Evolutionary conservation across 1,284 basidiomycete species (phyloP), one percentile per base, ranked within the genome.

Genomic region (Phenoliferia sp.): DNA sequence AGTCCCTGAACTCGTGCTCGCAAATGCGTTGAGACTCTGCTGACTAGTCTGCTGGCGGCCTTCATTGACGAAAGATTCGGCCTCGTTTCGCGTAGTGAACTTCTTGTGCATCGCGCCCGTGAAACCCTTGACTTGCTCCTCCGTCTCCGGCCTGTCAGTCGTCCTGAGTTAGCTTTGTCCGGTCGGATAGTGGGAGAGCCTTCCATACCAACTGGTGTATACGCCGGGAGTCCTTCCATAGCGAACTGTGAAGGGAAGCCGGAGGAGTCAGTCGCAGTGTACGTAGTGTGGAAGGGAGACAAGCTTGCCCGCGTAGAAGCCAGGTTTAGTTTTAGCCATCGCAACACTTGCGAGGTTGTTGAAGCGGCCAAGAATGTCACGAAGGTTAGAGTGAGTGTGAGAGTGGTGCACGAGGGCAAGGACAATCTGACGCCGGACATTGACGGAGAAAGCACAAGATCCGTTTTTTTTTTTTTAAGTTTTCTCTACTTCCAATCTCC

Each of bases 71-170:
- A 75, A 78, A 3, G 64, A 73, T 57, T 82, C 78, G 0, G 90
- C 90, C 22, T 86, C 85, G 2, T 76, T 76, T 17, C 77, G 73
- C 9, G 79, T 84, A 9, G 68, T 56, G 73, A 92, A 87, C 73
- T 87, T 89, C 77, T 89, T 86, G 79, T 83, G 87, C n/a, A 77
- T 78, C 4, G 88, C 83, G 17, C 82, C 83, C 0, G 79, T 34
- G 75, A 84, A 89, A 22, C 85, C 85, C 56, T 84, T 83, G 36
- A 85, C 81, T 73, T 88, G 87, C 0, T 76, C 76, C 70, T 86
- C 79, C 73, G 86, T 87, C 16, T 88, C 86, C 6, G 36, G 15
- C 78, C 78, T 59, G 61, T 55, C 32, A 55, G 15, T 15, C 12
- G n/a, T 19, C 31, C 17, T 19, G n/a, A 3, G 12, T 48, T 26